Base-by-base conservation (phyloP, 176 grass and related monocot genomes). In the Raddia guianensis region DNA sequence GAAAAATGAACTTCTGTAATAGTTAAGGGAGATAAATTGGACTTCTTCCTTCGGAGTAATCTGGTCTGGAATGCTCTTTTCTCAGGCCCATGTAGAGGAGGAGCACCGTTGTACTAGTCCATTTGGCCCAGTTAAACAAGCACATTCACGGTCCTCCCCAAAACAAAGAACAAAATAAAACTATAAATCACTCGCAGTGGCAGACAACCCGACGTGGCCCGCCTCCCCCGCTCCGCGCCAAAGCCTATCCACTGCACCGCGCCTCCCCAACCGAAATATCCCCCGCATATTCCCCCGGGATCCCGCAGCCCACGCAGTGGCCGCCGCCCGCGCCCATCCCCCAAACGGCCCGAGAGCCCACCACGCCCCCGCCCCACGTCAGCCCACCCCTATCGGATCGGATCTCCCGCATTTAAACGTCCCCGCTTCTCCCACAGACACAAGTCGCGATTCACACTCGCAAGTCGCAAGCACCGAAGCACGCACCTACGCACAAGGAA, bases 201-300 rank as follows among this genome's bases (percentile, higher is more conserved):
- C 27, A 27, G 27, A 27, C 27, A 27, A 40, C 37, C 78, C 48
- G 40, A 66, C 80, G 70, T 72, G 74, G 77, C 77, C 51, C 16
- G 42, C 42, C 66, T 20, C 19, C 79, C 10, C 58, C 75, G 73
- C 47, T 49, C 53, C 62, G 55, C 33, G 40, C 49, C 83, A 76
- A 60, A 40, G 37, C 37, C 37, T 40, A 40, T 40, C 37, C 37
- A 40, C 37, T 58, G 60, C 74, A 51, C 65, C 48, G 68, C 42
- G 27, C 9, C 70, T 2, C 72, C 50, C 46, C 71, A 81, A 80
- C 76, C 43, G 37, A 80, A 77, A 83, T 83, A 83, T 78, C 32
- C 83, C 42, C 33, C 61, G 90, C 72, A 89, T 92, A 92, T 89
- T 72, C 90, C 43, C 32, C 59, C 59, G 46, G 68, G 79, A 92